phyloP scores from a whole-genome alignment of 345 rosid genomes.

The Hibiscus tridactylites region DNA sequence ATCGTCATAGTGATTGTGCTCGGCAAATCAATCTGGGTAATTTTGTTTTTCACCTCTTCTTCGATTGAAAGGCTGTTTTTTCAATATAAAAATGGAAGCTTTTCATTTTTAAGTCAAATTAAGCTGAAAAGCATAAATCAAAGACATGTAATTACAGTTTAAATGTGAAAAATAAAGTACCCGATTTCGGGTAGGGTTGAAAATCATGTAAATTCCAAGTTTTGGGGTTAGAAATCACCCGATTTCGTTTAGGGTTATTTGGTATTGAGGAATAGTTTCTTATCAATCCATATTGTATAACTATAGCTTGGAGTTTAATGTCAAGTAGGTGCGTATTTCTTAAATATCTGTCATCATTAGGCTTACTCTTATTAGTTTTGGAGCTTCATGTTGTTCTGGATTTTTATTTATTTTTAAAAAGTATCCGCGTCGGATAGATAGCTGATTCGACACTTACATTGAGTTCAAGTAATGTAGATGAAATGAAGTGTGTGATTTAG shows the following conservation, averaged over 20 bases:
- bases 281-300: not conserved
- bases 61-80: not conserved
- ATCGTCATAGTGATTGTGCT: constrained; percentile 67
- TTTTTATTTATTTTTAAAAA: not conserved
- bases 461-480: no score
- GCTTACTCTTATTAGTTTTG: not conserved
- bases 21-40: not conserved
- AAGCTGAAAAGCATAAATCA: not conserved
- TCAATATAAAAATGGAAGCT: not conserved
- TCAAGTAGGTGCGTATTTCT: not conserved
- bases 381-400: not conserved
- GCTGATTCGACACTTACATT: no score
- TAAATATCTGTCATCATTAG: not conserved
- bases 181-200: not conserved
- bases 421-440: not conserved
- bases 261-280: not conserved
- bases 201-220: not conserved
- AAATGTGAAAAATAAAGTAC: not conserved
- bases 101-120: not conserved
- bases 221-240: not conserved
- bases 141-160: not conserved
- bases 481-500: no score
- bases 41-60: not conserved
- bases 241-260: not conserved
- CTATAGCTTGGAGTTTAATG: not conserved